Conservation (phyloP, 164 flowering plant genomes). For the Akebia trifoliata region DNA sequence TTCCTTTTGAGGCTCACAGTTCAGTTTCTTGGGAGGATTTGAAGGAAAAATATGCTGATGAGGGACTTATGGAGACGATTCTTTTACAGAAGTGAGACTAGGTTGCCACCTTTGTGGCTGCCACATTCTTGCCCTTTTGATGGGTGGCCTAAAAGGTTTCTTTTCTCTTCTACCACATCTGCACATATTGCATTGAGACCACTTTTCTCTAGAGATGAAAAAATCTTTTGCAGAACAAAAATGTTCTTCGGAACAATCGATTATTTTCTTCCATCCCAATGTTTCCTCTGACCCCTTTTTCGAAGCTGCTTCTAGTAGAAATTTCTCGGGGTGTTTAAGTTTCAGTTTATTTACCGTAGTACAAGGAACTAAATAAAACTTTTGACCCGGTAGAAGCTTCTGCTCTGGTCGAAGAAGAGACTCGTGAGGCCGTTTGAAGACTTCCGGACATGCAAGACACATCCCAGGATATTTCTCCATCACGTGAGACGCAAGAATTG, state of each 20-base stretch:
- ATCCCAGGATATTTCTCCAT: slow-evolving; percentile 50
- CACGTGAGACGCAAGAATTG: slow-evolving; percentile 35
- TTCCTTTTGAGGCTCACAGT: background rate
- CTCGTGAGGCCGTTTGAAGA: slow-evolving; percentile 46
- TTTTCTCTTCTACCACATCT: slow-evolving; percentile 17
- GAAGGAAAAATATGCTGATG: background rate
- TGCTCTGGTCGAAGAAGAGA: slow-evolving; percentile 45
- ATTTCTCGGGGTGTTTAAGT: slow-evolving; percentile 21
- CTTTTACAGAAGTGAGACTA: slow-evolving; percentile 46
- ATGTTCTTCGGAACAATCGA: slow-evolving; percentile 25
- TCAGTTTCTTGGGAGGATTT: background rate
- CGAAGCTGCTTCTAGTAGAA: slow-evolving; percentile 11
- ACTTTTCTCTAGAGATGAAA: slow-evolving; percentile 29
- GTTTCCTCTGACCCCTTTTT: slow-evolving; percentile 9
- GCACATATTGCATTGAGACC: slow-evolving; percentile 12
- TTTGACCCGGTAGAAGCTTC: slow-evolving; percentile 43
- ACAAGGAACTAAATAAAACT: slow-evolving; percentile 43
- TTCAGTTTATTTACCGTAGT: slow-evolving; percentile 45
- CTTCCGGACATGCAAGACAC: slow-evolving; percentile 42
- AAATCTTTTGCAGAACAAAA: slow-evolving; percentile 43
- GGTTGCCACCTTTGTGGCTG: slow-evolving; percentile 52
- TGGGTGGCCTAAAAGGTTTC: slow-evolving; percentile 53
- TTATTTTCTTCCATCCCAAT: slow-evolving; percentile 9
- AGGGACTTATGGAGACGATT: slow-evolving; percentile 47
- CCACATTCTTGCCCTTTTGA: slow-evolving; percentile 28